phyloP scores from a whole-genome alignment of 257 asterid genomes.

The Phtheirospermum japonicum region DNA sequence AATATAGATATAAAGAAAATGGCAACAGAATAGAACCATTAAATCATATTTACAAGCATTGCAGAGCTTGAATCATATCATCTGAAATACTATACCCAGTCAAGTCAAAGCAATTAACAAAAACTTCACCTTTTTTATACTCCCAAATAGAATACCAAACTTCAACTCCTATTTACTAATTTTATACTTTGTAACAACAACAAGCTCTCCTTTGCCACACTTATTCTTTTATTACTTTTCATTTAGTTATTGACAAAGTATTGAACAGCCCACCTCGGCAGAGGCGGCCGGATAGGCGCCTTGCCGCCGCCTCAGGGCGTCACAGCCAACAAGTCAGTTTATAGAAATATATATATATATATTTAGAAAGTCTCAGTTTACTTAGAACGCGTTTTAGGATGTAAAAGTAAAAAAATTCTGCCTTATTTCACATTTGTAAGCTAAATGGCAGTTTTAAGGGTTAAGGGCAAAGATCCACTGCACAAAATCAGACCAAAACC shows the following conservation, averaged over 20 bases:
- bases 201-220: background rate
- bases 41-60: background rate
- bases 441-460: too few species aligned
- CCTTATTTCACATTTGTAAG: too few species aligned
- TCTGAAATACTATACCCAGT: background rate
- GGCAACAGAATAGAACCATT: background rate
- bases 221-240: background rate
- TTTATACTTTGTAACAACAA: background rate
- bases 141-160: slow-evolving; percentile 2
- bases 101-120: background rate
- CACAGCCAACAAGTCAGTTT: too few species aligned
- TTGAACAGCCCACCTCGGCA: too few species aligned
- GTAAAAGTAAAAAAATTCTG: too few species aligned
- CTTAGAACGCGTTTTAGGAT: too few species aligned
- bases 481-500: too few species aligned
- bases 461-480: too few species aligned
- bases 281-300: too few species aligned
- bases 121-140: background rate
- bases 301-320: too few species aligned
- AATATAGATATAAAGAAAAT: background rate
- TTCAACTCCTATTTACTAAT: background rate
- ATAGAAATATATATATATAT: too few species aligned
- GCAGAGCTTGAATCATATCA: background rate
- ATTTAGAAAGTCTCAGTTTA: too few species aligned
- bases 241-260: background rate